Conservation (phyloP, 768 basidiomycete genomes). For the Termitomyces sp. region DNA sequence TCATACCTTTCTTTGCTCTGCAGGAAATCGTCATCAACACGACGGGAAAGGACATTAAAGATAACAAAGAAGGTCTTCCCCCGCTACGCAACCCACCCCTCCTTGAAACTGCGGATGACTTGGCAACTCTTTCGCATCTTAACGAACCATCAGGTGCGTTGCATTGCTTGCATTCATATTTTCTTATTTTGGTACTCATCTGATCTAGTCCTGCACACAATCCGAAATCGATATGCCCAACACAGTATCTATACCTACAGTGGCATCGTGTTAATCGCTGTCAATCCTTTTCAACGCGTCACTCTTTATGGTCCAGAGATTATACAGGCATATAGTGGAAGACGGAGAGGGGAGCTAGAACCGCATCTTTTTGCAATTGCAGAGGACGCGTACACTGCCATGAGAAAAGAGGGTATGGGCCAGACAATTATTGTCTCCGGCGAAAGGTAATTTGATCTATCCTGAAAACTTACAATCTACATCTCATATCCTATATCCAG, state of each 20-base stretch:
- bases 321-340: constrained; percentile 93
- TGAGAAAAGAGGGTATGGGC: constrained; percentile 90
- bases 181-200: neutral
- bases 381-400: constrained; percentile 97
- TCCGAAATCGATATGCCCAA: constrained; percentile 92
- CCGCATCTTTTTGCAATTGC: constrained; percentile 99
- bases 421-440: constrained; percentile 99
- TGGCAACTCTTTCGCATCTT: constrained; percentile 95
- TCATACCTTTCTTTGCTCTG: constrained; percentile 6
- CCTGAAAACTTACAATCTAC: constrained; percentile 4
- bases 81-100: constrained; percentile 95
- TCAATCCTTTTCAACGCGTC: constrained; percentile 98
- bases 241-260: constrained; percentile 99
- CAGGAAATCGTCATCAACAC: constrained; percentile 81
- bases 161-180: neutral
- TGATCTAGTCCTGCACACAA: constrained; percentile 83
- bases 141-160: constrained; percentile 92
- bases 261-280: constrained; percentile 96
- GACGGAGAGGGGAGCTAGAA: constrained; percentile 90
- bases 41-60: constrained; percentile 74
- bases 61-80: constrained; percentile 76
- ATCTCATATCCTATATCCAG: constrained; percentile 36
- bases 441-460: constrained; percentile 65
- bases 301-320: constrained; percentile 96
- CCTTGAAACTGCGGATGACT: constrained; percentile 94